Percentiles rank a stretch among this genome's conserved stretches.
These are phyloP conservation scores for Scheffersomyces coipomensis DNA, from an alignment of 805 yeast genomes.

Conservation along the genomic window DNA sequence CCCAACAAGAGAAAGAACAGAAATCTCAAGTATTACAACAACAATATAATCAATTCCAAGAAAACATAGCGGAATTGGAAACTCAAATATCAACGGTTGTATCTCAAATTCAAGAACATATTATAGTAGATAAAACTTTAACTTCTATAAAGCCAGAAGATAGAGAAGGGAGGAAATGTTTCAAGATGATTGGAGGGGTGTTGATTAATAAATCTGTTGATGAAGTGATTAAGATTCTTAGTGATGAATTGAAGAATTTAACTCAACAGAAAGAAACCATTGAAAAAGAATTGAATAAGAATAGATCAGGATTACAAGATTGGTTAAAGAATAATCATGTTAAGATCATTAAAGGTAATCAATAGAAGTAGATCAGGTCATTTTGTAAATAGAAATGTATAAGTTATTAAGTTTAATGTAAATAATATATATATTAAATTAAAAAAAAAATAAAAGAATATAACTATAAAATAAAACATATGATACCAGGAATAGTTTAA, in stretches of 20 bases:
- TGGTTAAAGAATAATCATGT: slow-evolving; percentile 44
- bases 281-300: slow-evolving; percentile 23
- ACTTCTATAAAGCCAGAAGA: slow-evolving; percentile 30
- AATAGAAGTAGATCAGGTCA: slow-evolving; percentile 1
- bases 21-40: slow-evolving; percentile 41
- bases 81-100: slow-evolving; percentile 32
- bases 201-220: slow-evolving; percentile 78
- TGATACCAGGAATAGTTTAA: too few relatives aligned
- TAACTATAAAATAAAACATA: too few relatives aligned
- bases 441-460: not conserved
- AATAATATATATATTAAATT: not conserved
- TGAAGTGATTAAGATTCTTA: slow-evolving; percentile 52
- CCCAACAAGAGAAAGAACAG: slow-evolving; percentile 22
- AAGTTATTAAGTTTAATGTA: too few relatives aligned
- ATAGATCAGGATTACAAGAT: slow-evolving; percentile 31
- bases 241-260: slow-evolving; percentile 21
- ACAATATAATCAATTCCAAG: slow-evolving; percentile 41
- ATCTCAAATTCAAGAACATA: slow-evolving; percentile 39
- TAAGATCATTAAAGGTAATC: slow-evolving; percentile 29
- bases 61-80: slow-evolving; percentile 36
- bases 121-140: slow-evolving; percentile 41
- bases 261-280: slow-evolving; percentile 18
- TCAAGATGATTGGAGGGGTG: slow-evolving; percentile 92
- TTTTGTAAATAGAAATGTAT: too few relatives aligned
- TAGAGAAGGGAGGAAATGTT: slow-evolving; percentile 66